Base-by-base conservation (phyloP, 768 basidiomycete species). In the Lentinula edodes region DNA sequence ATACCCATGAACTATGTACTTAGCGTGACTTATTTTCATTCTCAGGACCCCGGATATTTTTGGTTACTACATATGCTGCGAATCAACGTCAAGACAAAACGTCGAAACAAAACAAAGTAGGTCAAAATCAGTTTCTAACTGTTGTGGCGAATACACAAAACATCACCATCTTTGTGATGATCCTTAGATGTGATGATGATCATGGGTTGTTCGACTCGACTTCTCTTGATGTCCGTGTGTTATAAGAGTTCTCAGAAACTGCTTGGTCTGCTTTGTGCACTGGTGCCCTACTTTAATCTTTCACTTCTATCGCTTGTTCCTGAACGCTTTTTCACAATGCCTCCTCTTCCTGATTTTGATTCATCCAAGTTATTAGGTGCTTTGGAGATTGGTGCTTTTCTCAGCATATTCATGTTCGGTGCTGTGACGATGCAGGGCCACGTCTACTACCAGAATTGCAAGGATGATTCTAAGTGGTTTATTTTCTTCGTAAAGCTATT, bases 341-440 rank as follows among this genome's bases (percentile, higher is more conserved):
- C 56, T 58, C 42, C 45, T 18, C 20, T 48, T 15, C 43, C 56
- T 23, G 18, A 32, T 9, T 58, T 58, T 13, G 43, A 43, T 9
- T 58, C 56, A 15, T 43, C 56, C 16, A 6, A 45, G 28, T 10
- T 58, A 42, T 20, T 58, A 13, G 56, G 56, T 58, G 56, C 56
- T 36, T 15, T 58, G n/a, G 56, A 58, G 28, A 58, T 58, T 23
- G 56, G 56, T 36, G 56, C 56, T 28, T 58, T 58, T 28, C 2
- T 58, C 0, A 46, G 56, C 34, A 58, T 58, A 36, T 58, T 58
- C 43, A 43, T 58, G 56, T 58, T 58, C 20, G 56, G 56, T 42
- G n/a, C 23, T 23, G 32, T 58, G 6, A 42, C 43, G 16, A 42
- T 58, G 39, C 56, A 58, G 42, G 56, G 20, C 12, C 43, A 48